Base-by-base conservation (phyloP, 768 basidiomycete species). In the Lenzites betulinus region DNA sequence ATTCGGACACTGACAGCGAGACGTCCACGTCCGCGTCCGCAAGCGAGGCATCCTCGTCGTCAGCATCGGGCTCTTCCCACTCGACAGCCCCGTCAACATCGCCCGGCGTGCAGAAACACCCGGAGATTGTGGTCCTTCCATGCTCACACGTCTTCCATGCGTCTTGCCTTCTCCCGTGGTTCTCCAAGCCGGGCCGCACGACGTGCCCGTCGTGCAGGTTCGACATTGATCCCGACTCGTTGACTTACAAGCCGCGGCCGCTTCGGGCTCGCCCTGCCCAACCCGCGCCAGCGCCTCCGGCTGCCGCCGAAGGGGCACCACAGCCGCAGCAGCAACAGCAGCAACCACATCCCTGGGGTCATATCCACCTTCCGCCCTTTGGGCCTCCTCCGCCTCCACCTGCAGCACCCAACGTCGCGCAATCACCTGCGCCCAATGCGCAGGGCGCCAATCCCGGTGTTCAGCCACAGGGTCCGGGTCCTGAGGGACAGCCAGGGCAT, bases 201-300 rank as follows among this genome's bases (percentile, higher is more conserved):
- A 92, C 91, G 1, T 93, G 91, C 65, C 91, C 91, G 0, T 89
- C 89, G 0, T 93, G 91, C 73, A 77, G 91, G 63, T 93, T 93
- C 67, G 86, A 93, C 64, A 83, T 93, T 54, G 91, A 93, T 67
- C 91, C 91, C 0, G 86, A 90, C 56, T 86, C 86, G 58, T 71
- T 92, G 47, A 90, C 89, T 0, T 84, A 70, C 50, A 53, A 47
- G 1, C 66, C 66, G 2, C 63, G 61, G 33, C 51, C 63, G 4
- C 56, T 62, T 30, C 59, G 52, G 8, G 44, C 58, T 23, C 66
- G 50, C 42, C 50, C 39, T 41, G 28, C 60, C 18, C 50, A 49
- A 15, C 59, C 58, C 6, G 53, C 42, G 12, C 16, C 52, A 11
- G 47, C 44, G 3, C 48, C 48, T 26, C 57, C 42, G 48, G 20